Base-by-base conservation (phyloP, 1,139 yeast genomes). In the Arxiozyma heterogenica region DNA sequence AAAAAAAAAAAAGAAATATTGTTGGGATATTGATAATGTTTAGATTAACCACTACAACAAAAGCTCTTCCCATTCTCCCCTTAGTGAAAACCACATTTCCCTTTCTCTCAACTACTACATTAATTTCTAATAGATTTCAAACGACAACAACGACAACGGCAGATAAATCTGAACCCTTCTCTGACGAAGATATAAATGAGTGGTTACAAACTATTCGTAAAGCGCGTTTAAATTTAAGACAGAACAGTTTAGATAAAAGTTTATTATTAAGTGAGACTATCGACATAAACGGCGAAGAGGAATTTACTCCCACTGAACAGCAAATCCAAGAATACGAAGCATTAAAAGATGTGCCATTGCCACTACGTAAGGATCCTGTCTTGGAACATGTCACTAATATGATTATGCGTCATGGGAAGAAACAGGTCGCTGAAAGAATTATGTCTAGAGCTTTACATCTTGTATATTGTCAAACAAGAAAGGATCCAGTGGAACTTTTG, bases 331-430 rank as follows among this genome's bases (percentile, higher is more conserved):
- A 86, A 67, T 76, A 76, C 49, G 80, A 76, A 54, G 70, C 66
- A 15, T 73, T 84, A 55, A 73, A 77, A 54, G 75, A 72, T 47
- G 73, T 75, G 56, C 78, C 81, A 22, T 73, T 88, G 41, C 96
- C 96, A 20, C 68, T 75, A 27, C 75, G 77, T 61, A 72, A 75
- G 41, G 95, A 91, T 61, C 85, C 87, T 18, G 80, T 84, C 39
- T 77, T 93, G 53, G 83, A 84, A 53, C 86, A 86, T 61, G 80
- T 93, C 63, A 83, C 88, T 54, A 89, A 91, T 68, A 78, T 90
- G 73, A 83, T 93, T 57, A 94, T 94, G 98, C 82, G 89, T 66
- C 84, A 88, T 66, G 99, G 99, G 51, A 83, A 84, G 70, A 93
- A 91, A 70, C 81, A 89, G 53, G 75, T 78, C 53, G 97, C 98